Evolutionary conservation across 306 rosid genomes (phyloP).

Genomic region (Quercus suber): DNA sequence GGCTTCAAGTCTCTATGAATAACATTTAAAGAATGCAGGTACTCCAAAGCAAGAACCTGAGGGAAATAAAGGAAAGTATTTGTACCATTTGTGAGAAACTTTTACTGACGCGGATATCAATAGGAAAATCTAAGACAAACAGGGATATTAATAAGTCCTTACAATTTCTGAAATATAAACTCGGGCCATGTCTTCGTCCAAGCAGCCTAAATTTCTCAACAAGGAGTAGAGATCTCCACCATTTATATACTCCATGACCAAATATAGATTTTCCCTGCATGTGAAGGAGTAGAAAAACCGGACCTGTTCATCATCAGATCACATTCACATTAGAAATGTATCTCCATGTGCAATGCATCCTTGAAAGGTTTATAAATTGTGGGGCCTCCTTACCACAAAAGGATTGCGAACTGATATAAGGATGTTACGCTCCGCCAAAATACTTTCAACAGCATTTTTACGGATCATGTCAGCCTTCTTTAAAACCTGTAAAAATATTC

Average conservation of each 20-base stretch:
- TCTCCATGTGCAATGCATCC: conserved; percentile 18
- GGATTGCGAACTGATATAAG: conserved; percentile 91
- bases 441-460: conserved; percentile 93
- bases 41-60: conserved; percentile 98
- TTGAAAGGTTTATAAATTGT: conserved; percentile 14
- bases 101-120: background rate
- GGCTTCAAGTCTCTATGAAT: conserved; percentile 98
- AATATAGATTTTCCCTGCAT: conserved; percentile 92
- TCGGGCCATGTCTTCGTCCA: conserved; percentile 91
- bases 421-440: conserved; percentile 94
- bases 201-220: conserved; percentile 82
- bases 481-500: conserved; percentile 52
- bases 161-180: conserved; percentile 94
- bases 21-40: conserved; percentile 77
- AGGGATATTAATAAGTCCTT: conserved; percentile 30
- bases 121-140: background rate
- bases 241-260: conserved; percentile 96
- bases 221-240: conserved; percentile 97
- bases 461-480: conserved; percentile 98
- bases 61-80: background rate
- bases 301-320: conserved; percentile 65
- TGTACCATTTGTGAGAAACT: background rate
- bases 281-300: conserved; percentile 99
- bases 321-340: conserved; percentile 26
- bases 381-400: conserved; percentile 76